Evolutionary conservation across 495 filamentous ascomycete genomes (phyloP), one percentile per base, ranked within the genome.

Genomic region (Aspergillus indologenus): DNA sequence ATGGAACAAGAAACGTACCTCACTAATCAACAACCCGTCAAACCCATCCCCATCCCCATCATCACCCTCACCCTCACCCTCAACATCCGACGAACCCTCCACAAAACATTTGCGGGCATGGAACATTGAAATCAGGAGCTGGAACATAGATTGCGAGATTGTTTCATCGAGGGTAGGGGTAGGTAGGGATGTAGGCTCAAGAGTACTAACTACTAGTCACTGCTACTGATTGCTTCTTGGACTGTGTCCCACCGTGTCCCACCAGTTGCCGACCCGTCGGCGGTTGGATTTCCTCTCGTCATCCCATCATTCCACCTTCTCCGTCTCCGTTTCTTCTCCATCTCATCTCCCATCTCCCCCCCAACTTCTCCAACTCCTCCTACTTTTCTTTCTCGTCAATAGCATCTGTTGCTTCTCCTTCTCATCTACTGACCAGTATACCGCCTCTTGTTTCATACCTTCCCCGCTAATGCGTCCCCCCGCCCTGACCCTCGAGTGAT

Each of bases 11-110:
- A 43, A 17, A 64, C 66, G 18, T 57, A 73, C 83, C 77, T 89
- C 85, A 42, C 80, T 84, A 63, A 90, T 88, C 67, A 88, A 71
- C 59, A 87, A 62, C 14, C 80, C 81, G 23, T 68, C 71, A 23
- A 65, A 72, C 20, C n/a, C 21, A 62, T 74, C 22, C 43, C 66
- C 65, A 18, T 73, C 68, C 9, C 72, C 76, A 11, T 71, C 68
- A 18, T 57, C 61, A 61, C 83, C 9, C 26, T 9, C 26, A 29
- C 12, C 34, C 2, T 8, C 5, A 2, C 12, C 80, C 5, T 77
- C 73, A 61, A 68, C 82, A 85, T 11, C 79, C 80, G 63, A 66
- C 77, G 89, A 61, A 81, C 81, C 17, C 83, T 84, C 2, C 86
- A 85, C 49, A 87, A 83, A 20, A 90, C 85, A 61, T n/a, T n/a